phyloP scores from a whole-genome alignment of 305 asterid species.

The Galium porrigens region DNA sequence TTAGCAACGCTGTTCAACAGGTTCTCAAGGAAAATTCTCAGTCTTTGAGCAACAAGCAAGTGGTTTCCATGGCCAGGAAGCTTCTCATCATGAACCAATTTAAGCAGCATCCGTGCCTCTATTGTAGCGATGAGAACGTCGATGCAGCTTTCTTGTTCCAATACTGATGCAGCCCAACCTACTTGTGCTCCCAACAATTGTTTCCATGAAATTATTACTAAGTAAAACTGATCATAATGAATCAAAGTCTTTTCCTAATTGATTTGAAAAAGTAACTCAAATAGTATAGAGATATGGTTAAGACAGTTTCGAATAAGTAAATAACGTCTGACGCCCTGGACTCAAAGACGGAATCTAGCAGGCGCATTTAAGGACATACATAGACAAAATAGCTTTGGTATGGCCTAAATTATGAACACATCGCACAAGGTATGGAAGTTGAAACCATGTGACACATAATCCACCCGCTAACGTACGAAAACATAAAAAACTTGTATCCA shows the following conservation, averaged over 20 bases:
- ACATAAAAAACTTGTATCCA: neutral
- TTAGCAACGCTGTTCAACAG: conserved; percentile 48
- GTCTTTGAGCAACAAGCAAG: conserved; percentile 38
- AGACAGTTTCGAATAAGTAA: too few species aligned
- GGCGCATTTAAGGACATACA: neutral
- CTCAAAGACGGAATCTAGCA: too few species aligned
- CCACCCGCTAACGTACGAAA: neutral
- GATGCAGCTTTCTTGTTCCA: conserved; percentile 41
- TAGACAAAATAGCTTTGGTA: neutral
- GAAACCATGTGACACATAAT: neutral
- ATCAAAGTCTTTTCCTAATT: neutral
- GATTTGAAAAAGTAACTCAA: too few species aligned
- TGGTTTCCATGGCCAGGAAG: conserved; percentile 49
- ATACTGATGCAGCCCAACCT: neutral
- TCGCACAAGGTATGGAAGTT: neutral
- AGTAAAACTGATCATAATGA: neutral
- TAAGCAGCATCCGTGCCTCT: conserved; percentile 69
- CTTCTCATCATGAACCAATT: conserved; percentile 32
- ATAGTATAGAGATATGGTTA: too few species aligned
- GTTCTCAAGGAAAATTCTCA: conserved; percentile 41
- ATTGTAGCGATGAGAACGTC: conserved; percentile 62
- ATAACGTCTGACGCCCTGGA: too few species aligned
- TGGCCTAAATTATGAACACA: conserved; percentile 5
- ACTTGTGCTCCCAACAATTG: neutral
- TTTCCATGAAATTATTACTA: neutral